Evolutionary conservation across 1,284 basidiomycete genomes (phyloP).

Genomic region (Agroathelia rolfsii): DNA sequence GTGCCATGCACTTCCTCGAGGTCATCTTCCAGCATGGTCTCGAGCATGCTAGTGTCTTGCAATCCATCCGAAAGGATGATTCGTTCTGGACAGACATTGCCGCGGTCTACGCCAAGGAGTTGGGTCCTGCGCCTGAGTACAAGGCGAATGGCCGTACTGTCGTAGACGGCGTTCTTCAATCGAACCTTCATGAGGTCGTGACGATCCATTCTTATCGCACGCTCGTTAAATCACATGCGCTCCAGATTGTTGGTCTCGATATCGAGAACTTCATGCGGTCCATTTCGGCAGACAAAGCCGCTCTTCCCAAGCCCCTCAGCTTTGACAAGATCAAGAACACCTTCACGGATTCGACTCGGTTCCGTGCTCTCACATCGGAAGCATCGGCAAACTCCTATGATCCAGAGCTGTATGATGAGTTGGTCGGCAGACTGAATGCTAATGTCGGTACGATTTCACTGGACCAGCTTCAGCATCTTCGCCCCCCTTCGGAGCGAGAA

Average conservation of each 20-base stretch:
- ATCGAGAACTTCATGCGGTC: too few relatives aligned
- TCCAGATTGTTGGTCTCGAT: constrained; percentile 64
- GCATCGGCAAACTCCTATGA: constrained; percentile 62
- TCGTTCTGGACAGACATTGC: constrained; percentile 60
- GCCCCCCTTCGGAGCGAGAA: constrained; percentile 57
- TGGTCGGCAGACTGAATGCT: constrained; percentile 33
- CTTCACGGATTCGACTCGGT: constrained; percentile 49
- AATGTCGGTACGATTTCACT: constrained; percentile 47
- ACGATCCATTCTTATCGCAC: constrained; percentile 61
- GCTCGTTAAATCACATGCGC: constrained; percentile 64
- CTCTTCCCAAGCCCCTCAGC: constrained; percentile 41
- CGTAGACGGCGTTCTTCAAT: constrained; percentile 43
- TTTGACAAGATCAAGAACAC: constrained; percentile 44
- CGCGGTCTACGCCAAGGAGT: constrained; percentile 49
- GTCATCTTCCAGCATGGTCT: constrained; percentile 77
- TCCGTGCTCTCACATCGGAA: constrained; percentile 55
- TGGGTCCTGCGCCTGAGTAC: constrained; percentile 60
- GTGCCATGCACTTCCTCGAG: constrained; percentile 71
- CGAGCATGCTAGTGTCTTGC: constrained; percentile 60
- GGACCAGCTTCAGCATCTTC: constrained; percentile 55
- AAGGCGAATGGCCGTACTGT: constrained; percentile 34
- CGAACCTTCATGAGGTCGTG: constrained; percentile 51
- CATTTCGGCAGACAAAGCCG: too few relatives aligned
- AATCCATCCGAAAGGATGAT: constrained; percentile 41
- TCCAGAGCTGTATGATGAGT: constrained; percentile 53